Conservation (phyloP, 148 eudicot species). For the Rheum nobile region DNA sequence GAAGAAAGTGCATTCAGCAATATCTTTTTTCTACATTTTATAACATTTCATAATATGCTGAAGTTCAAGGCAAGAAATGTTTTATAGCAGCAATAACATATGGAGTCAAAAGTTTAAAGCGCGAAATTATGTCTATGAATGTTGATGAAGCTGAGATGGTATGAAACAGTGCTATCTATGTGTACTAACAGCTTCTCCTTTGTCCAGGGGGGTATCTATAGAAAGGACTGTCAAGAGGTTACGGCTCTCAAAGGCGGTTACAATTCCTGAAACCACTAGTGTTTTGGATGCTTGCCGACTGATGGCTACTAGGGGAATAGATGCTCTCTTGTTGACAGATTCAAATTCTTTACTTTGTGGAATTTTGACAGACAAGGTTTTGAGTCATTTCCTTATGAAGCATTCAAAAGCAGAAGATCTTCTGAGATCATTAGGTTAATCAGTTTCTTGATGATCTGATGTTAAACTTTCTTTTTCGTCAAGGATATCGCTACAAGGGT, state of each 20-base stretch:
- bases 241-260: conserved; percentile 83
- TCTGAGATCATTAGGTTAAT: not conserved
- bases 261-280: conserved; percentile 84
- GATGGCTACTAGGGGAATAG: conserved; percentile 87
- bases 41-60: not conserved
- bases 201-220: conserved; percentile 63
- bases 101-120: not conserved
- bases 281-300: conserved; percentile 82
- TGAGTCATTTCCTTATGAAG: not conserved
- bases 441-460: not conserved
- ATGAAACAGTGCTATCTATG: not conserved
- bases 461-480: conserved; percentile 10
- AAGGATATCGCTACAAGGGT: conserved; percentile 92
- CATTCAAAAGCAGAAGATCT: not conserved
- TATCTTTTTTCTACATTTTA: not conserved
- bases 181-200: not conserved
- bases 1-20: not conserved
- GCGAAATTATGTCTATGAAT: not conserved
- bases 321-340: conserved; percentile 90
- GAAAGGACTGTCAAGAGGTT: conserved; percentile 88
- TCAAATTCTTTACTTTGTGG: conserved; percentile 92
- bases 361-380: conserved; percentile 91
- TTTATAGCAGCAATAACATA: not conserved
- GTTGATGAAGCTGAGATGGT: not conserved
- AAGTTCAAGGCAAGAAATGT: not conserved